Evolutionary conservation across 73 alveolate species (phyloP).

Genomic region (Stentor coeruleus): DNA sequence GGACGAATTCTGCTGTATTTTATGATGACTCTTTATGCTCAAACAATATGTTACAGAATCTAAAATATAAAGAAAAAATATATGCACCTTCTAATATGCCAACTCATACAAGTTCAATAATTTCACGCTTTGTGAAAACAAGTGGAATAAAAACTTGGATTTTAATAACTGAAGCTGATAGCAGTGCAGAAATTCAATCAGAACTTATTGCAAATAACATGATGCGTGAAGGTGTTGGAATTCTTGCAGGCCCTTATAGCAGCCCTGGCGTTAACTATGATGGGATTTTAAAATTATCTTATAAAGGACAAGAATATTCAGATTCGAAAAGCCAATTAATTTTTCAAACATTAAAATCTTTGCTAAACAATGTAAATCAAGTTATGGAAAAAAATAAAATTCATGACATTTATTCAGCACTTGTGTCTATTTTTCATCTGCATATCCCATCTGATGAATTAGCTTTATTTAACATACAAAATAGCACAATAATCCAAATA

Average conservation of each 20-base stretch:
- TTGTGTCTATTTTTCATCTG: no score
- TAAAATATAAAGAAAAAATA: neutral
- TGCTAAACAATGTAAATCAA: no score
- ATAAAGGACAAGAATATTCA: neutral
- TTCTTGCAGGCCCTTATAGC: neutral
- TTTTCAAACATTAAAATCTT: neutral
- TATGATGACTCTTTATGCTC: neutral
- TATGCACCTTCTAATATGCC: neutral
- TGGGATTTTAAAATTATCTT: neutral
- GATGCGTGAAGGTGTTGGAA: neutral
- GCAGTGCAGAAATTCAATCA: neutral
- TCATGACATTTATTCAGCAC: neutral
- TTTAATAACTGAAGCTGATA: neutral
- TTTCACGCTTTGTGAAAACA: neutral
- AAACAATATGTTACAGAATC: neutral
- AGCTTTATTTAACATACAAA: neutral
- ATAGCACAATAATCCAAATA: no score
- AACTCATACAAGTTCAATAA: neutral
- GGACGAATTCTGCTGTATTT: conserved; percentile 4
- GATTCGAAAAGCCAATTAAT: neutral
- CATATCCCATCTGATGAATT: no score
- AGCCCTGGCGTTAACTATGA: neutral
- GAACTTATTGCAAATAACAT: neutral
- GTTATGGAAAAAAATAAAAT: neutral
- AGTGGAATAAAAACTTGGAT: neutral